Evolutionary conservation across 257 asterid species (phyloP).

Genomic region (Cruciata laevipes): DNA sequence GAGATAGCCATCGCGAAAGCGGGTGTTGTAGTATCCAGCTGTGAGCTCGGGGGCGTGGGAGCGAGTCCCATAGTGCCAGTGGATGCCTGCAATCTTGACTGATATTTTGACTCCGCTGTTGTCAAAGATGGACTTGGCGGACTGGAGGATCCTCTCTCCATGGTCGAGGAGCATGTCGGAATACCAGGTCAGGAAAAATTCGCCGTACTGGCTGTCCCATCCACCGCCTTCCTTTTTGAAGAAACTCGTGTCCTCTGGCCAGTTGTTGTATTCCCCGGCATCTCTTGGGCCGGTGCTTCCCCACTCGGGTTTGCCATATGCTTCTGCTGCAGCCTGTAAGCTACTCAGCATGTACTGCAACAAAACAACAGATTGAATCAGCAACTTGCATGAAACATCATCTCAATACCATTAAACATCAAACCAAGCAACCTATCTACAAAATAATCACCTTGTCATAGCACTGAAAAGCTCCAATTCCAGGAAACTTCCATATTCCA

Average conservation of each 20-base stretch:
- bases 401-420: background rate
- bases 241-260: slow-evolving; percentile 97
- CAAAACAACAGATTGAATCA: background rate
- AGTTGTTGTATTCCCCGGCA: slow-evolving; percentile 88
- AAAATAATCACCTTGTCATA: slow-evolving; percentile 64
- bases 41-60: slow-evolving; percentile 99
- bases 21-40: slow-evolving; percentile 90
- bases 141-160: slow-evolving; percentile 68
- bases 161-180: slow-evolving; percentile 77
- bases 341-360: slow-evolving; percentile 88
- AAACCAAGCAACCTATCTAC: background rate
- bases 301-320: slow-evolving; percentile 86
- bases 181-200: slow-evolving; percentile 91
- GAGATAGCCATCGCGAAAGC: slow-evolving; percentile 71
- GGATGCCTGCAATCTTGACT: slow-evolving; percentile 84
- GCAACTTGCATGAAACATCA: background rate
- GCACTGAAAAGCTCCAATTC: slow-evolving; percentile 94
- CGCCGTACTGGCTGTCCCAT: slow-evolving; percentile 61
- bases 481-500: slow-evolving; percentile 85
- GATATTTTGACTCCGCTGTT: slow-evolving; percentile 63
- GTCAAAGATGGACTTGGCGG: slow-evolving; percentile 45
- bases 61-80: slow-evolving; percentile 92
- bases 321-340: slow-evolving; percentile 76
- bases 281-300: slow-evolving; percentile 86
- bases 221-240: slow-evolving; percentile 81